Conservation (phyloP, 768 basidiomycete genomes). For the Macrolepiota fuliginosa region DNA sequence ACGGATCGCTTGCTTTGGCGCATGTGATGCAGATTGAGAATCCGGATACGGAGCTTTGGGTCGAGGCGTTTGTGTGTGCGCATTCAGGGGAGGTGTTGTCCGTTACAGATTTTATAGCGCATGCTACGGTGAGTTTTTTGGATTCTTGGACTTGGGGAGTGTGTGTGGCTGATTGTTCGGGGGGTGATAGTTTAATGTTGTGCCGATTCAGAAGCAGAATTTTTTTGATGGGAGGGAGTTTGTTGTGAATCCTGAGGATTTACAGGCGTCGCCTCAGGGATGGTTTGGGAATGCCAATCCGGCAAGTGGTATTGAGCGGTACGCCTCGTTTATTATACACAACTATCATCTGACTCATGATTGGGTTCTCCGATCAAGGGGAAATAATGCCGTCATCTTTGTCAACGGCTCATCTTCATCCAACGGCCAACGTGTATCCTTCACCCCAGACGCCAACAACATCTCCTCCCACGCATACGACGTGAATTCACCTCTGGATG, state of each 20-base stretch:
- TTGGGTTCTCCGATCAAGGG: neutral
- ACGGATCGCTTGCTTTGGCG: constrained; percentile 34
- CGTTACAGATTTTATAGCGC: constrained; percentile 50
- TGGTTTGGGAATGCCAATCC: constrained; percentile 33
- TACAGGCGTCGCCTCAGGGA: constrained; percentile 42
- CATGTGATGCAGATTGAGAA: constrained; percentile 35
- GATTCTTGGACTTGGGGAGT: neutral
- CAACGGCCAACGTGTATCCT: neutral
- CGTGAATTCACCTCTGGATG: neutral
- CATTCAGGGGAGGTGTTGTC: constrained; percentile 45
- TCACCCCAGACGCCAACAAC: neutral
- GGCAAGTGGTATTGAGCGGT: neutral
- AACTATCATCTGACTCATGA: too few species aligned
- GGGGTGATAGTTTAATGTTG: constrained; percentile 35
- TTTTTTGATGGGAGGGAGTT: constrained; percentile 46
- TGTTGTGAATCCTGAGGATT: constrained; percentile 48
- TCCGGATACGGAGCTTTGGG: constrained; percentile 38
- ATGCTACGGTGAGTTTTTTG: constrained; percentile 31
- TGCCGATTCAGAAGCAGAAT: constrained; percentile 46
- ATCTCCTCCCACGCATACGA: neutral
- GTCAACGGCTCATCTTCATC: neutral
- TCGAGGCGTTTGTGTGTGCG: constrained; percentile 55
- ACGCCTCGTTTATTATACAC: too few species aligned
- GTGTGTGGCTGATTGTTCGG: neutral
- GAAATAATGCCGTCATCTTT: constrained; percentile 1